Conservation (phyloP, 371 early-diverging fungal species). For the Mortierella sp. region DNA sequence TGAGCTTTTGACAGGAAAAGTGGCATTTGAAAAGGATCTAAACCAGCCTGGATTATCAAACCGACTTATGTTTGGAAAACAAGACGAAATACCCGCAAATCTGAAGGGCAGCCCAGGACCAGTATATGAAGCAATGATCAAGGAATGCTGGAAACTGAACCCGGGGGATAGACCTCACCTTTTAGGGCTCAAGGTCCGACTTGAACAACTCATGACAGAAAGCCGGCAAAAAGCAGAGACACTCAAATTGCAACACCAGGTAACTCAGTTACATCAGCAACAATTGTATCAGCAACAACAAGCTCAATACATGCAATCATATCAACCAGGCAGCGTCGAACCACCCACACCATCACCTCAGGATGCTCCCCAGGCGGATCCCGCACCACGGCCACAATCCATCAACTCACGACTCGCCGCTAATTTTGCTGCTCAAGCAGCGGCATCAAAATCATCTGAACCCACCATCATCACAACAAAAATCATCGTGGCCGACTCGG, state of each 20-base stretch:
- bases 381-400: background rate
- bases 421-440: conserved; percentile 3
- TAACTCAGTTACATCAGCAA: conserved; percentile 19
- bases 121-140: conserved; percentile 41
- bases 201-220: conserved; percentile 44
- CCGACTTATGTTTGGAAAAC: conserved; percentile 48
- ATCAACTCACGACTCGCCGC: background rate
- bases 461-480: conserved; percentile 25
- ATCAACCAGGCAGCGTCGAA: conserved; percentile 22
- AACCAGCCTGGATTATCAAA: conserved; percentile 35
- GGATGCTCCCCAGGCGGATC: background rate
- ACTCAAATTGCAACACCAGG: conserved; percentile 13
- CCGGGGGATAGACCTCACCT: conserved; percentile 50
- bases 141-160: conserved; percentile 46
- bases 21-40: conserved; percentile 47
- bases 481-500: conserved; percentile 13
- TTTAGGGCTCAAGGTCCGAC: conserved; percentile 33
- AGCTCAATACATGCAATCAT: conserved; percentile 14
- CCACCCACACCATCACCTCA: conserved; percentile 30
- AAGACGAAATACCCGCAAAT: conserved; percentile 37
- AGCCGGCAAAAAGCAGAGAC: conserved; percentile 19
- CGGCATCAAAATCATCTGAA: background rate
- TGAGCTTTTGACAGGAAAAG: conserved; percentile 42
- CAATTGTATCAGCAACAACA: conserved; percentile 33
- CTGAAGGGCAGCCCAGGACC: conserved; percentile 35